These are phyloP conservation scores for Pythium monospermum DNA, from an alignment of 352 stramenopile species.

Conservation along the genomic window DNA sequence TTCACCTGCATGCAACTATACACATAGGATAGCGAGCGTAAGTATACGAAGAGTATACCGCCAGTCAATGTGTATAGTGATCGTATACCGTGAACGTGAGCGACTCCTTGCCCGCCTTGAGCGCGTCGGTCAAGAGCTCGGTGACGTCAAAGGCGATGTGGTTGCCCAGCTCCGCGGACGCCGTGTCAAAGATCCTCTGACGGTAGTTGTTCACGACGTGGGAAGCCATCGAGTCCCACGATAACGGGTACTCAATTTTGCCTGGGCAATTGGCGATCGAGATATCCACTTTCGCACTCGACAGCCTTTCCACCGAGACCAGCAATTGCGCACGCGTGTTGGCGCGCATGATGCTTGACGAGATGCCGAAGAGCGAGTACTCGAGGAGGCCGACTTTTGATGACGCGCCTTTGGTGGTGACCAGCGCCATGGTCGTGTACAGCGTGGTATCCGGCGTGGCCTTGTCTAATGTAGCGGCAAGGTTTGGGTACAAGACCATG, in stretches of 20 bases:
- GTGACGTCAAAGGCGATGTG: constrained; percentile 80
- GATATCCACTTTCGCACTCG: constrained; percentile 42
- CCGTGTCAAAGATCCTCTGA: constrained; percentile 52
- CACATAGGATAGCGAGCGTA: background rate
- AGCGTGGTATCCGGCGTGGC: constrained; percentile 31
- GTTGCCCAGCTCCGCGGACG: constrained; percentile 42
- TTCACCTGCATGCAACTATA: constrained; percentile 43
- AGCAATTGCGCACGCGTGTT: constrained; percentile 71
- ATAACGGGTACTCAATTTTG: constrained; percentile 50
- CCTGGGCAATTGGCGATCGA: constrained; percentile 37
- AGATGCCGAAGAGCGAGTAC: constrained; percentile 63
- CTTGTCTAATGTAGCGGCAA: constrained; percentile 57
- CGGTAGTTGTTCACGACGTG: constrained; percentile 33
- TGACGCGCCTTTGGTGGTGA: constrained; percentile 35
- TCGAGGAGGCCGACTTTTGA: constrained; percentile 63
- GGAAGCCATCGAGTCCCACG: constrained; percentile 41
- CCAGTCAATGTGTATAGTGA: background rate
- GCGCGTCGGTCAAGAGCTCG: constrained; percentile 51
- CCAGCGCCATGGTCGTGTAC: constrained; percentile 56
- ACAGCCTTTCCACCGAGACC: constrained; percentile 61
- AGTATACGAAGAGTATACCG: background rate
- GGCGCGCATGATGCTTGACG: constrained; percentile 46
- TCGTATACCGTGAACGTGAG: constrained; percentile 47
- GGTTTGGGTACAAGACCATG: constrained; percentile 53
- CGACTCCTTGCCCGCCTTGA: constrained; percentile 38